Evolutionary conservation across 2,329 filamentous ascomycete genomes (phyloP).

Genomic region (Fusarium begoniae): DNA sequence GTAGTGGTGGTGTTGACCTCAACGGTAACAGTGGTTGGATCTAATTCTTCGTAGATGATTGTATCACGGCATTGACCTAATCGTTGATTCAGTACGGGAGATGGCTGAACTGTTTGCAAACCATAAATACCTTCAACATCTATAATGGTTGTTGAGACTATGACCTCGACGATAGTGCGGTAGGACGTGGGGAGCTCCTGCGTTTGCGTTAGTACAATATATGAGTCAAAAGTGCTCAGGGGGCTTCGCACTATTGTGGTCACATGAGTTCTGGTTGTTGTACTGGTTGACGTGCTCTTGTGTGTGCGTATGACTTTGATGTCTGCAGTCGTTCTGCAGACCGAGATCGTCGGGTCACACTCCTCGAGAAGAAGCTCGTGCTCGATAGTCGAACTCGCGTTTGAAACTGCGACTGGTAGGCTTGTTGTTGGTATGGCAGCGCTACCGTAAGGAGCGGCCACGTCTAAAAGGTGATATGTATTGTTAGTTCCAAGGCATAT

Average conservation of each 20-base stretch:
- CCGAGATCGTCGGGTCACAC: not conserved
- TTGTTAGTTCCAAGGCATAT: not conserved
- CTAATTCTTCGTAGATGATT: no score
- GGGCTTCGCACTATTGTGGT: no score
- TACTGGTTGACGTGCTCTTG: not conserved
- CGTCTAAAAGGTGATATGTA: accelerated
- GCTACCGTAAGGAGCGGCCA: not conserved
- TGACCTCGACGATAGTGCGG: no score
- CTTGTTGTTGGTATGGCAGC: accelerated
- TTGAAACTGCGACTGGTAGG: accelerated
- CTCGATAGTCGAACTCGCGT: not conserved
- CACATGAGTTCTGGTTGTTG: no score
- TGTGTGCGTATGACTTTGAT: not conserved
- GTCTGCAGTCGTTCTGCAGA: not conserved
- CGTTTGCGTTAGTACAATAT: no score
- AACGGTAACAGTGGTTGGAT: not conserved
- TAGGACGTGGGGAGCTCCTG: no score
- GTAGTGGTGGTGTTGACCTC: not conserved
- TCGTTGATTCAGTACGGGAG: no score
- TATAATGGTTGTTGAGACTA: no score
- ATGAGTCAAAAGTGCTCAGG: no score
- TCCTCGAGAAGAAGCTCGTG: not conserved
- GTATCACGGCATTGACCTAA: no score
- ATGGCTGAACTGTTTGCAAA: no score
- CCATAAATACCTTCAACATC: no score